Conservation (phyloP, 1,284 basidiomycete species). For the Peniophora sp. region DNA sequence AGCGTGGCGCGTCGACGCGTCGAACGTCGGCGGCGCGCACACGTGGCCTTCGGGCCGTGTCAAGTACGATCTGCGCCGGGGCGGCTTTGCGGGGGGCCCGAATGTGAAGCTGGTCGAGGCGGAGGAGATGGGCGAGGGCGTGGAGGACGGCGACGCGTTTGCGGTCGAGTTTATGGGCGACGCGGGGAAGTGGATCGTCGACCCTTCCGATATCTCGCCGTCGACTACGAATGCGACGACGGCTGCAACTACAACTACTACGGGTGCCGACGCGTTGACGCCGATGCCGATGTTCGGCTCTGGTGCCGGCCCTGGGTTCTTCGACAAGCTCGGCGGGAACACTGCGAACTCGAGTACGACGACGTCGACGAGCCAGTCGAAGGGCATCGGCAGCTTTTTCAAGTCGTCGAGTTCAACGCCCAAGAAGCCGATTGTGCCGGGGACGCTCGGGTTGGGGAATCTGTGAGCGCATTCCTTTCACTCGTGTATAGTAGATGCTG, state of each 20-base stretch:
- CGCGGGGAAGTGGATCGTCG: constrained; percentile 40
- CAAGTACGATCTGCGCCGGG: no score
- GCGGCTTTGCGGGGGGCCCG: no score
- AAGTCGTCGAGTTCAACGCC: constrained; percentile 17
- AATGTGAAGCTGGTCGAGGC: constrained; percentile 20
- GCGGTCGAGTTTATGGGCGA: constrained; percentile 54
- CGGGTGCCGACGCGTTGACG: constrained; percentile 6
- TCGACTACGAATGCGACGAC: no score
- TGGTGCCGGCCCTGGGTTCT: constrained; percentile 48
- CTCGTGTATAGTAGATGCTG: constrained; percentile 14
- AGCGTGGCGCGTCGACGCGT: constrained; percentile 46
- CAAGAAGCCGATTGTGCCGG: constrained; percentile 37
- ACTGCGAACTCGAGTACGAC: constrained; percentile 13
- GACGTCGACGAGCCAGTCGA: constrained; percentile 18
- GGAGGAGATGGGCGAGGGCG: constrained; percentile 42
- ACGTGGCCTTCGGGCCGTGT: constrained; percentile 17
- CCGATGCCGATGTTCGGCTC: constrained; percentile 48
- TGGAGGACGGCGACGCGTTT: constrained; percentile 55
- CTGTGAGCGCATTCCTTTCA: constrained; percentile 40
- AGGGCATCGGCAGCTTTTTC: constrained; percentile 31
- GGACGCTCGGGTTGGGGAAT: constrained; percentile 82
- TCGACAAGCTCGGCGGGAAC: constrained; percentile 26
- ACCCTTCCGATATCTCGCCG: constrained; percentile 16
- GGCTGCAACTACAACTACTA: no score
- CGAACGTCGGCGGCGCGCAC: constrained; percentile 7